Evolutionary conservation across 441 rosid genomes (phyloP).

Genomic region (Pelargonium fulgidum): DNA sequence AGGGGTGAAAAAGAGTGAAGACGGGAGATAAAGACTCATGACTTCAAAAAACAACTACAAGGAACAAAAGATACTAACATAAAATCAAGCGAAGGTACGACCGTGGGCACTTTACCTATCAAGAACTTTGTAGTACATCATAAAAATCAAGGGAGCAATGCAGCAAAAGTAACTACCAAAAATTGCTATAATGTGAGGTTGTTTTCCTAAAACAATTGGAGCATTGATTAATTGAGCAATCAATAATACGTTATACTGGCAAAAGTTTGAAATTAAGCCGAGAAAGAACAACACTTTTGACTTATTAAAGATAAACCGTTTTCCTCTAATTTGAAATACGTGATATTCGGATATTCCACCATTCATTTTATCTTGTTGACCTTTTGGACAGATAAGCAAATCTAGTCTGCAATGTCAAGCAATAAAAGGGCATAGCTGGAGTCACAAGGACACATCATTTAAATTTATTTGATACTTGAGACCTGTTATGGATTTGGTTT

Average conservation of each 20-base stretch:
- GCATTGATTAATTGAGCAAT: neutral
- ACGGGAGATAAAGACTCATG: neutral
- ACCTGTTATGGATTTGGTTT: neutral
- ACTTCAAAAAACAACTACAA: neutral
- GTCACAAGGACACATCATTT: neutral
- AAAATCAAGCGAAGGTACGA: too few relatives aligned
- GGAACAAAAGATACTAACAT: neutral
- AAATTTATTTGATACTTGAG: neutral
- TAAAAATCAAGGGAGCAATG: neutral
- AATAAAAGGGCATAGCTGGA: neutral
- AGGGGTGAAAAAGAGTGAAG: too few relatives aligned
- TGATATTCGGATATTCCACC: neutral
- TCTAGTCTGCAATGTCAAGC: neutral
- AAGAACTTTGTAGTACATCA: neutral
- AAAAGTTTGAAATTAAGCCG: neutral
- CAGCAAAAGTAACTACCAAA: neutral
- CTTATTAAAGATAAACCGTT: neutral
- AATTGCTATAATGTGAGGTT: neutral
- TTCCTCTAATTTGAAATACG: neutral
- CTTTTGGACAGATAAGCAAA: neutral
- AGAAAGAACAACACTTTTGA: neutral
- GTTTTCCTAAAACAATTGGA: neutral
- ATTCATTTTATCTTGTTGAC: neutral
- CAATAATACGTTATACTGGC: neutral
- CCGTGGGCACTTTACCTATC: too few relatives aligned